These are phyloP conservation scores for Kazachstania viticola DNA, from an alignment of 805 yeast genomes.

Conservation along the genomic window DNA sequence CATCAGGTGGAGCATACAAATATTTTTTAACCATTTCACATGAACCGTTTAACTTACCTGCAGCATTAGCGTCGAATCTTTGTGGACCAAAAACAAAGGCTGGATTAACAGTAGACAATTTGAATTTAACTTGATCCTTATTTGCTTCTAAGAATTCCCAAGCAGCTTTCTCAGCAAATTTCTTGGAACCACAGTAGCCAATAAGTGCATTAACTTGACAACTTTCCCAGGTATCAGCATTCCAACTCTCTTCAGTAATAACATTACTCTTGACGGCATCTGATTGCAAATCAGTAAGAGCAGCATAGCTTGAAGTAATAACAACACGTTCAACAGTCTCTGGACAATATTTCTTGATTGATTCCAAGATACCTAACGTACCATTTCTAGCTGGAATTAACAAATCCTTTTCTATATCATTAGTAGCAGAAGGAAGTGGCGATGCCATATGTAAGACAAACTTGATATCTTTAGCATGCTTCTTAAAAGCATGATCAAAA, in stretches of 20 bases:
- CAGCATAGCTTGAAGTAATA: constrained; percentile 45
- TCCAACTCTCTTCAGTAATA: constrained; percentile 30
- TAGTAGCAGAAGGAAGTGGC: constrained; percentile 28
- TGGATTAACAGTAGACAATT: constrained; percentile 34
- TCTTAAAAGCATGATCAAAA: constrained; percentile 34
- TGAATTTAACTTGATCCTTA: constrained; percentile 30
- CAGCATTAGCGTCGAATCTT: constrained; percentile 29
- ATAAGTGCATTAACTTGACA: constrained; percentile 9
- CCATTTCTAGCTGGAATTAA: constrained; percentile 45
- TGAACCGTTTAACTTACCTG: constrained; percentile 29
- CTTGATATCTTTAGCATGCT: constrained; percentile 30
- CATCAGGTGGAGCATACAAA: constrained; percentile 19
- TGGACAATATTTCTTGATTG: constrained; percentile 33
- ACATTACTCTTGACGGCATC: constrained; percentile 17
- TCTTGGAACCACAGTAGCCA: constrained; percentile 38
- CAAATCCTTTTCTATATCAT: constrained; percentile 37
- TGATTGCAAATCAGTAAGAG: constrained; percentile 24
- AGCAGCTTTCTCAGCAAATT: constrained; percentile 45
- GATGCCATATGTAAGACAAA: constrained; percentile 41
- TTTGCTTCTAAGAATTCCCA: constrained; percentile 39
- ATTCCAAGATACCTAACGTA: constrained; percentile 35
- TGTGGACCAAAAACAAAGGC: constrained; percentile 42
- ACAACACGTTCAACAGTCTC: constrained; percentile 35
- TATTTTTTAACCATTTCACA: constrained; percentile 24
- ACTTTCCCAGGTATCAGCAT: constrained; percentile 24